These are phyloP conservation scores for Crithidia sp. DNA, from an alignment of 208 protist genomes.

Conservation along the genomic window DNA sequence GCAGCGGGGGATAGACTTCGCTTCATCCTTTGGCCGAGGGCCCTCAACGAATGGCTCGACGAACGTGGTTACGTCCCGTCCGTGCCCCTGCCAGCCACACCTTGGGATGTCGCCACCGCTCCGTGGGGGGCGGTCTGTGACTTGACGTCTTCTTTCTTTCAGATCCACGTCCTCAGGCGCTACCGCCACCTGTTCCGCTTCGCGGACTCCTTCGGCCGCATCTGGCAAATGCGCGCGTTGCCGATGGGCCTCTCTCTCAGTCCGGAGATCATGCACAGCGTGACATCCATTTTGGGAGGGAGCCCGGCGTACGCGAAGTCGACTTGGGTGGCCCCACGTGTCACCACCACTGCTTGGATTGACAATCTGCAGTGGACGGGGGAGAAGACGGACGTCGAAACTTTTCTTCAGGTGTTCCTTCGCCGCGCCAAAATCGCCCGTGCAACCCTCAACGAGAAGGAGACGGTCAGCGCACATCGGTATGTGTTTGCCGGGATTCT, in stretches of 20 bases:
- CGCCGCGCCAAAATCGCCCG: slow-evolving; percentile 2
- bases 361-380: slow-evolving; percentile 27
- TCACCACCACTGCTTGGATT: slow-evolving; percentile 18
- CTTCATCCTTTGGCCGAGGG: slow-evolving; percentile 21
- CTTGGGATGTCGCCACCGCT: slow-evolving; percentile 10
- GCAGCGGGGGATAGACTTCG: slow-evolving; percentile 6
- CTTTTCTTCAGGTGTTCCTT: not conserved
- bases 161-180: slow-evolving; percentile 2
- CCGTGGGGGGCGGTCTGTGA: slow-evolving; percentile 13
- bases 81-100: slow-evolving; percentile 13
- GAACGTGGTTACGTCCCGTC: slow-evolving; percentile 6
- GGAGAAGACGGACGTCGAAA: not conserved
- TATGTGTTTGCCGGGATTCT: not conserved
- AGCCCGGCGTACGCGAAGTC: not conserved
- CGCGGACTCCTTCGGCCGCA: slow-evolving; percentile 1
- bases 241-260: slow-evolving; percentile 11
- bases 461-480: not conserved
- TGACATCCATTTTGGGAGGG: slow-evolving; percentile 10
- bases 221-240: slow-evolving; percentile 20
- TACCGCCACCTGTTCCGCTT: slow-evolving; percentile 19
- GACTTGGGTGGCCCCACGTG: not conserved
- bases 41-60: slow-evolving; percentile 15
- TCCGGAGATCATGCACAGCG: slow-evolving; percentile 21
- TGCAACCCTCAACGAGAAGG: slow-evolving; percentile 18
- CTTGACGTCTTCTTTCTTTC: slow-evolving; percentile 24